Percentiles rank a stretch among this genome's conserved stretches.
Evolutionary conservation across 495 filamentous ascomycete genomes (phyloP).

Genomic region (Margaritispora aquatica): DNA sequence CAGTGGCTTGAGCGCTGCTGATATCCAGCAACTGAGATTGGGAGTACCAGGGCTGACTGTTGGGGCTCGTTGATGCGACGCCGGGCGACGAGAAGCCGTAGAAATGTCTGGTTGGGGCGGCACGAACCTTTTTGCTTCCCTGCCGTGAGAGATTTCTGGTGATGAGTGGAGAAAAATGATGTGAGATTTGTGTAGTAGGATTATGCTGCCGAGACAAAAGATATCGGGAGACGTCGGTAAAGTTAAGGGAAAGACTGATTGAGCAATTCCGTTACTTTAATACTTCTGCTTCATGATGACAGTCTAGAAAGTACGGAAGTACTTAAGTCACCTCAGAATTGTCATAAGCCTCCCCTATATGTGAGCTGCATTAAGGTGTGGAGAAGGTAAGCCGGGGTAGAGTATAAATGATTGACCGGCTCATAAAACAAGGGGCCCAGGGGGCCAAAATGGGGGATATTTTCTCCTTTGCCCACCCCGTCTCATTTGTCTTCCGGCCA

Average conservation of each 20-base stretch:
- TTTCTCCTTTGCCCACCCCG: not conserved
- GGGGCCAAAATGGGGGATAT: not conserved
- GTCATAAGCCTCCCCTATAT: constrained; percentile 8
- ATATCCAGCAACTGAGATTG: constrained; percentile 2
- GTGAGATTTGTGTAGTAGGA: not conserved
- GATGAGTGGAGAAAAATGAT: not conserved
- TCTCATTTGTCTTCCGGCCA: not conserved
- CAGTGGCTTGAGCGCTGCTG: not conserved
- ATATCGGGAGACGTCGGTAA: not conserved
- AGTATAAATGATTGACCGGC: not conserved
- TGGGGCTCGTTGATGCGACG: constrained; percentile 10
- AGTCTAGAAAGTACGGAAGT: not conserved
- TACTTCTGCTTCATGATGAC: not conserved
- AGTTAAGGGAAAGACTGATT: not conserved
- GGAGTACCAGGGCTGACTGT: not conserved
- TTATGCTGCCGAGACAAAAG: not conserved
- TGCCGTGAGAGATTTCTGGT: not conserved
- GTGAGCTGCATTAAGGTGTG: constrained; percentile 3
- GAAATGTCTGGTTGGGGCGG: not conserved
- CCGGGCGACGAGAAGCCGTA: constrained; percentile 6
- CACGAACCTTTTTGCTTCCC: constrained; percentile 10
- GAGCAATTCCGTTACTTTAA: constrained; percentile 15
- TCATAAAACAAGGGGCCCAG: not conserved
- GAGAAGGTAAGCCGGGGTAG: constrained; percentile 1
- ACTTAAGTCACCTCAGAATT: not conserved